Conservation (phyloP, 2,329 filamentous ascomycete species). For the Metarhizium robertsii region DNA sequence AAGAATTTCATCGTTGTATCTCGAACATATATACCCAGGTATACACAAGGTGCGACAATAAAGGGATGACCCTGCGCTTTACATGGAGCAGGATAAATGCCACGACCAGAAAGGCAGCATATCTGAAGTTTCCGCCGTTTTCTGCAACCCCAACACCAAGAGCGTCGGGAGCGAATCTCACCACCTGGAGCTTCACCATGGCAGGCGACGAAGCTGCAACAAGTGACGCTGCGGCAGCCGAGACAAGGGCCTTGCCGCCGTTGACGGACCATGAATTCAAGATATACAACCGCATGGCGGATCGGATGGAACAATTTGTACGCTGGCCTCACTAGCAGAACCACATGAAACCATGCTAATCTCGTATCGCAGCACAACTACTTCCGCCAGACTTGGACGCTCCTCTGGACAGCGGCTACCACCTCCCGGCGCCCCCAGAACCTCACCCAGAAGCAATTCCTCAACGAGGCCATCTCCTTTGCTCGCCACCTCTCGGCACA, state of each 20-base stretch:
- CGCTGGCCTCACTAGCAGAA: background rate
- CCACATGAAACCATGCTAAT: background rate
- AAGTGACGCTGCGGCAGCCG: background rate
- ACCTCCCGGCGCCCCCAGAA: conserved; percentile 47
- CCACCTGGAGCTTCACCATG: background rate
- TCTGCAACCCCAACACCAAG: background rate
- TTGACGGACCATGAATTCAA: conserved; percentile 58
- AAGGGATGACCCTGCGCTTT: no score
- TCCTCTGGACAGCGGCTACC: conserved; percentile 57
- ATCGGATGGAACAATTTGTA: conserved; percentile 47
- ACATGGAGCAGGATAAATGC: no score
- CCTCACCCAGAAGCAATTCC: conserved; percentile 60
- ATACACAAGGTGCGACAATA: no score
- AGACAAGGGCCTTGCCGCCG: conserved; percentile 39
- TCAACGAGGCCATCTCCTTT: conserved; percentile 61
- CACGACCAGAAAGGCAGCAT: no score
- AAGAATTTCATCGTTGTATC: no score
- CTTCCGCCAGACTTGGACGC: conserved; percentile 66
- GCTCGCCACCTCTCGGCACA: conserved; percentile 62
- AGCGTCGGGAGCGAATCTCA: background rate
- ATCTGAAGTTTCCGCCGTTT: no score
- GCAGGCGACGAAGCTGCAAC: background rate
- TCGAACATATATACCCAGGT: no score
- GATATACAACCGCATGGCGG: conserved; percentile 63
- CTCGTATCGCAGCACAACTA: conserved; percentile 53